Base-by-base conservation (phyloP, 2,329 filamentous ascomycete genomes). In the Colletotrichum limetticola region DNA sequence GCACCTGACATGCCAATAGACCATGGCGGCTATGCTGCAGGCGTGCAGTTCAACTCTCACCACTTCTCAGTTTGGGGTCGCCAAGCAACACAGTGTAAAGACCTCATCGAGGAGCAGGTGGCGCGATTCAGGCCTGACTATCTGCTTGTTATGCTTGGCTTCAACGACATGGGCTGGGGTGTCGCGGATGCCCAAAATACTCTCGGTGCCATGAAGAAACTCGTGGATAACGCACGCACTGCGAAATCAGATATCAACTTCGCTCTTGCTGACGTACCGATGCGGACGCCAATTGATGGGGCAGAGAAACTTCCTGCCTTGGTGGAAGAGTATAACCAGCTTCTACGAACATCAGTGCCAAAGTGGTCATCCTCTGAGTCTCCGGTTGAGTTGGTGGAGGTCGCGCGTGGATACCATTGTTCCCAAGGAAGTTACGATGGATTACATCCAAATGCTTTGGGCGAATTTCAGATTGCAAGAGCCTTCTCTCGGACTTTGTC, bases 391-490 rank as follows among this genome's bases (percentile, higher is more conserved):
- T 70, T 82, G 16, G 83, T 83, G 7, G 75, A 78, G 4, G 74
- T 85, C 14, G 68, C 78, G 61, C 76, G 79, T 70, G 71, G 79
- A 61, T 81, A 84, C 55, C 72, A 78, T 28, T 72, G 76, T 30
- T 79, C 78, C 19, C 77, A 74, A 12, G 78, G 78, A 1, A 79
- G 80, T 6, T 82, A 83, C 68, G 84, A 86, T 75, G 84, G 84
- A 11, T 75, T 86, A 9, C 84, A 86, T 66, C 84, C 84, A 0
- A 83, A 82, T 60, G 78, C 79, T 6, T 75, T 81, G 1, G 84
- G 83, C 19, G 84, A 86, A 61, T 84, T 78, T 72, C 78, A 85
- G 67, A 83, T 86, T 63, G 83, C 84, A 3, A 75, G 79, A 56
- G 83, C 83, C 11, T 86, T 85, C 75, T 78, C 80, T 2, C 64